Evolutionary conservation across 2,329 filamentous ascomycete species (phyloP), one percentile per base, ranked within the genome.

Genomic region (Magnaporthiopsis rhizophila): DNA sequence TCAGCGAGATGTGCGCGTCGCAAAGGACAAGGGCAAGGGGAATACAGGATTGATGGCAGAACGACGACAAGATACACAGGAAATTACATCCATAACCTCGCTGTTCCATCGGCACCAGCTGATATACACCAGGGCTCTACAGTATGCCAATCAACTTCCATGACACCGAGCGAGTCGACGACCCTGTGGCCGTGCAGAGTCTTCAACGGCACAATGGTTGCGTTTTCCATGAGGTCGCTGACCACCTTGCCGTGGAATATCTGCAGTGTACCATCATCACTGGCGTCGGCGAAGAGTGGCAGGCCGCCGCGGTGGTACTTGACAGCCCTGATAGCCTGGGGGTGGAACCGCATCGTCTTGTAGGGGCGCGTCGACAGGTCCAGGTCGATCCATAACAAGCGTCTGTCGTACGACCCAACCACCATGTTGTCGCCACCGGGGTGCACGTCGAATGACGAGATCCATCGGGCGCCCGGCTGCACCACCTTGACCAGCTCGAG

Each of bases 181-280:
- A 98, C 87, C 77, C 89, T 90, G 78, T 99, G 95, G 0, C 95
- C 95, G 72, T 86, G 89, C 61, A 99, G 83, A 72, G 96, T 92
- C 83, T 98, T 99, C 67, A 99, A 83, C 11, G 95, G 95, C 62
- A 98, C 95, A 72, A 99, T 97, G 18, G 89, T 96, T 8, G 95
- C 93, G 72, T 97, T 97, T 80, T 96, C 92, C 86, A 99, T 91
- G 74, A 97, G 81, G 74, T 99, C 95, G 66, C 88, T 92, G 36
- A 96, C 92, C 34, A 98, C 94, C 77, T 94, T 96, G 65, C 92
- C 94, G 74, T 98, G 94, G 86, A 98, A 98, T 64, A 99, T 90
- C 76, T 99, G 95, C 69, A 98, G 79, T 26, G 89, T 92, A 34
- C 95, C 95, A 75, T 99, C 95, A 74, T 99, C 96, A 74, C 90